Conservation (phyloP, 345 rosid species). For the Salix purpurea region DNA sequence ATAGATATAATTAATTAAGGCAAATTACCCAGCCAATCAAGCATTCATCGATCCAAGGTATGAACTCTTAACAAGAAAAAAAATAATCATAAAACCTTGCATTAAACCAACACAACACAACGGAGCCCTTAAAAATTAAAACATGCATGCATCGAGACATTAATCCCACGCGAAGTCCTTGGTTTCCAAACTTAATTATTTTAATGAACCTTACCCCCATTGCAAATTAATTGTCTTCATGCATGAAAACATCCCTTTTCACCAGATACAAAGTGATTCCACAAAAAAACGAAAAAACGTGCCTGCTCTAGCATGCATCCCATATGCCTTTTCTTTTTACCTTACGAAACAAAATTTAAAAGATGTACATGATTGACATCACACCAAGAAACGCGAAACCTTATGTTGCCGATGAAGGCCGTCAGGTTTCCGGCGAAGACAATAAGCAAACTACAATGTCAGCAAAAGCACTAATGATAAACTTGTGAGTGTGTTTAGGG, state of each 20-base stretch:
- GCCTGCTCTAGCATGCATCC: not conserved
- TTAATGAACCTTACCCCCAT: not conserved
- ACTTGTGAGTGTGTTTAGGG: conserved; percentile 61
- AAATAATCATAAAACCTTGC: not conserved
- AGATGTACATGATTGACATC: not conserved
- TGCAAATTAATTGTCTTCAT: conserved; percentile 19
- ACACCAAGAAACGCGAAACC: not conserved
- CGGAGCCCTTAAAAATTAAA: not conserved
- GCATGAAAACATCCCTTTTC: conserved; percentile 16
- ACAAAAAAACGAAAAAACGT: not conserved
- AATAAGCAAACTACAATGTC: conserved; percentile 52
- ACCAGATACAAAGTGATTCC: conserved; percentile 3
- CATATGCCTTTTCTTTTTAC: not conserved
- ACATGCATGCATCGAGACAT: conserved; percentile 29
- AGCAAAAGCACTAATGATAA: conserved; percentile 69
- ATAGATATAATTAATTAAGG: not conserved
- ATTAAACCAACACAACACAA: not conserved
- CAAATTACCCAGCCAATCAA: not conserved
- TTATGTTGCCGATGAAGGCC: conserved; percentile 9
- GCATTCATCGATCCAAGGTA: not conserved
- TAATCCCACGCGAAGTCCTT: conserved; percentile 31
- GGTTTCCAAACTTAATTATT: conserved; percentile 18
- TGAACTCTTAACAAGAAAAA: not conserved
- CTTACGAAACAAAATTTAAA: not conserved
- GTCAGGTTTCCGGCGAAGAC: conserved; percentile 21